A percentile compares a stretch with the other conserved stretches of the same genome.
Conservation (phyloP, 129 eudicot genomes). For the Saposhnikovia divaricata region DNA sequence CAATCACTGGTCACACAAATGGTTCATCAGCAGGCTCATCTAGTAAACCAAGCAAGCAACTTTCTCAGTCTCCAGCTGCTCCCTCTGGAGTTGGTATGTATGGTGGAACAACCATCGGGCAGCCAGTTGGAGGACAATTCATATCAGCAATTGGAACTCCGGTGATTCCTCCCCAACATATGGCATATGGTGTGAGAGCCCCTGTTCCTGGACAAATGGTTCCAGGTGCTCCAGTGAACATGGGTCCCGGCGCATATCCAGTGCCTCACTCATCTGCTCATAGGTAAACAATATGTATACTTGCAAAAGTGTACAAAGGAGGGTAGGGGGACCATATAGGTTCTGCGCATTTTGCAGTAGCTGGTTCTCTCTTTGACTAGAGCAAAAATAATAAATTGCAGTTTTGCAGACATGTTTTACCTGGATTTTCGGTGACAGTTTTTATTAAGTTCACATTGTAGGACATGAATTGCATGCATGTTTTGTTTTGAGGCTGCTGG, state of each 20-base stretch:
- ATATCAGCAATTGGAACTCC: slow-evolving; percentile 78
- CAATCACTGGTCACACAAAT: slow-evolving; percentile 51
- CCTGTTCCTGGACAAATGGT: slow-evolving; percentile 46
- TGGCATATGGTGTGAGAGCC: slow-evolving; percentile 52
- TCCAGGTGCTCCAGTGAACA: slow-evolving; percentile 46
- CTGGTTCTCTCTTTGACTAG: slow-evolving; percentile 12
- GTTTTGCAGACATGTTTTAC: slow-evolving; percentile 13
- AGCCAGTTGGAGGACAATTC: slow-evolving; percentile 54
- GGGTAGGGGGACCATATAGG: slow-evolving; percentile 8
- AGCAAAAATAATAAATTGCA: slow-evolving; percentile 1
- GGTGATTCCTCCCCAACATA: slow-evolving; percentile 43
- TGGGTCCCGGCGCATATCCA: slow-evolving; percentile 34
- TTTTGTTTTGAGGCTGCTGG: not conserved
- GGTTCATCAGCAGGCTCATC: slow-evolving; percentile 27
- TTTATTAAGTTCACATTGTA: not conserved
- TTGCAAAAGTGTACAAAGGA: slow-evolving; percentile 20
- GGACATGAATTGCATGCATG: slow-evolving; percentile 15
- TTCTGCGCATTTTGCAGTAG: not conserved
- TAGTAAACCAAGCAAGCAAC: slow-evolving; percentile 39
- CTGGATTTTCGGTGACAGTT: slow-evolving; percentile 7
- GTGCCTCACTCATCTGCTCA: slow-evolving; percentile 43
- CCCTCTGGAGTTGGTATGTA: slow-evolving; percentile 33
- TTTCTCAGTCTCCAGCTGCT: slow-evolving; percentile 23
- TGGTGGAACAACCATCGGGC: slow-evolving; percentile 68
- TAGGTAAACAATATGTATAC: slow-evolving; percentile 26